Evolutionary conservation across 108 stramenopile genomes (phyloP), one percentile per base, ranked within the genome.

Genomic region (Skeletonema menzelii): DNA sequence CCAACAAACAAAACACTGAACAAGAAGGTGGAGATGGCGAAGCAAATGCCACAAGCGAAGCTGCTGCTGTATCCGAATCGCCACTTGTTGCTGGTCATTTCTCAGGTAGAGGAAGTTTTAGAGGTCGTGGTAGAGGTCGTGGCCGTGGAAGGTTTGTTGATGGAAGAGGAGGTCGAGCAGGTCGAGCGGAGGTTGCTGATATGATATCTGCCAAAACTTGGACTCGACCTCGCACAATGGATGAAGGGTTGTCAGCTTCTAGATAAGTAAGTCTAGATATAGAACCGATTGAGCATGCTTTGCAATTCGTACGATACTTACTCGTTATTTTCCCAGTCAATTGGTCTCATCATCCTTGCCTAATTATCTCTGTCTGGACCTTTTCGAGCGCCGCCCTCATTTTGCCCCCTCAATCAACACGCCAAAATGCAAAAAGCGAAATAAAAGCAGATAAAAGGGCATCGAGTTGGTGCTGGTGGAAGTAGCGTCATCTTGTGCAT

Each of bases 181-280:
- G 86, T 40, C 69, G 87, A 10, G 62, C 63, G 8, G 84, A 87
- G 22, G 87, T 92, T 44, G 73, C 74, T 10, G 85, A 65, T 59
- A 75, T 86, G 82, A 77, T 92, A 53, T 82, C 87, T 15, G 82
- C 91, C 32, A 92, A 90, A 60, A 88, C 86, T 17, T 92, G 91
- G 91, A 85, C 82, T 12, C 84, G 91, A 44, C 80, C 80, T 14
- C 56, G 80, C 31, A 81, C 80, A 30, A 77, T 81, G 75, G 80
- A 81, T 44, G 80, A 81, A 37, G 79, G 79, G 12, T 59, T 80
- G 57, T 71, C 77, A 26, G 53, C 77, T 42, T 42, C 40, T 42
- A 42, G 40, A 42, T 42, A n/a, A 42, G 40, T 12, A 37, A 37
- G 35, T 2, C 35, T 12, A 12, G 7, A 8, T 35, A 12, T 37